A percentile compares a stretch with the other conserved stretches of the same genome.
phyloP scores from a whole-genome alignment of 164 flowering plant genomes.

The Tetrastigma voinierianum region DNA sequence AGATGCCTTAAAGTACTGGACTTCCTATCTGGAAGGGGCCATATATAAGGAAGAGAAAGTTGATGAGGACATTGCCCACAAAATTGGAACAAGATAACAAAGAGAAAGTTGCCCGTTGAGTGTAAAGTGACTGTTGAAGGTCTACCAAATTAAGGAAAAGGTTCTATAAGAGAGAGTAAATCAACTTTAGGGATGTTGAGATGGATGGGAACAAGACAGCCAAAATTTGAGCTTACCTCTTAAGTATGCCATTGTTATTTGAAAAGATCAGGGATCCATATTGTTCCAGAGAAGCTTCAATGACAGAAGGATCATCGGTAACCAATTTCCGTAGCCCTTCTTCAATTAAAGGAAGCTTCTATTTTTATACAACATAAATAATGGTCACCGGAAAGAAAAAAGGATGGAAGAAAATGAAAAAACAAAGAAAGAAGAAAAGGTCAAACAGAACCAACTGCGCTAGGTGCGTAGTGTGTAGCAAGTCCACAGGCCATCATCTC shows the following conservation, averaged over 20 bases:
- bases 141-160: no score
- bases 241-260: slow-evolving; percentile 28
- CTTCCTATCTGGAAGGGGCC: no score
- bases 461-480: slow-evolving; percentile 41
- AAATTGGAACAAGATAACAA: no score
- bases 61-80: no score
- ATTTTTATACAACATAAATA: not conserved
- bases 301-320: slow-evolving; percentile 52
- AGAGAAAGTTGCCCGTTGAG: no score
- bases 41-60: no score
- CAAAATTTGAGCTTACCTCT: slow-evolving; percentile 21
- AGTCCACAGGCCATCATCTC: slow-evolving; percentile 54
- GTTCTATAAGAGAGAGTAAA: no score
- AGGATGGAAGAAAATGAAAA: not conserved
- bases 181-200: no score
- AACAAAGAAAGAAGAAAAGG: not conserved
- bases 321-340: slow-evolving; percentile 36
- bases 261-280: slow-evolving; percentile 30
- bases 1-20: no score
- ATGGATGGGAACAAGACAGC: not conserved
- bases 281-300: slow-evolving; percentile 36
- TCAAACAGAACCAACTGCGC: slow-evolving; percentile 20
- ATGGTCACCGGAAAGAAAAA: not conserved
- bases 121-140: no score
- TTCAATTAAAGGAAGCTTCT: slow-evolving; percentile 39